Evolutionary conservation across 2,329 filamentous ascomycete genomes (phyloP).

Genomic region (Dactylellina haptotyla): DNA sequence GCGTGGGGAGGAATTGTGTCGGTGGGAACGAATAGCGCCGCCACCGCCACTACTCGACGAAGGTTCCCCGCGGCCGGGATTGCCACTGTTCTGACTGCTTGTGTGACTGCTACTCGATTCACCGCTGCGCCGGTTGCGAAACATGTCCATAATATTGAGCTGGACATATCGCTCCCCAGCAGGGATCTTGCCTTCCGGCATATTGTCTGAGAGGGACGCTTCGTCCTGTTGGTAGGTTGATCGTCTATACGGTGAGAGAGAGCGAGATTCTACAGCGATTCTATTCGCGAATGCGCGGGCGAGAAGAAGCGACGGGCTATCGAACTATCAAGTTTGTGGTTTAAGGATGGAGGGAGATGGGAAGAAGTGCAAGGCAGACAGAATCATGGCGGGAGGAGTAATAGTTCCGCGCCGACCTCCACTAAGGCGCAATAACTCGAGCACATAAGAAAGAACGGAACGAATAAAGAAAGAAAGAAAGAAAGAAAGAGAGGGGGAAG

Average conservation of each 20-base stretch:
- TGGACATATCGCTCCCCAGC: slow-evolving; percentile 49
- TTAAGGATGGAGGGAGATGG: not conserved
- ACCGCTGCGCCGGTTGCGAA: slow-evolving; percentile 44
- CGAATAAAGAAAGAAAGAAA: not conserved
- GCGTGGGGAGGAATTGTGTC: slow-evolving; percentile 8
- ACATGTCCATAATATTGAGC: slow-evolving; percentile 52
- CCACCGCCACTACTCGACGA: slow-evolving; percentile 28
- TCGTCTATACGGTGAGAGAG: no score
- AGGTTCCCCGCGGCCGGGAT: slow-evolving; percentile 19
- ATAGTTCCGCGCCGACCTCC: not conserved
- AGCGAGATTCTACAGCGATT: no score
- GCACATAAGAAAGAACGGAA: not conserved
- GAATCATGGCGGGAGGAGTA: slow-evolving; percentile 19
- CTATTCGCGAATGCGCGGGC: not conserved
- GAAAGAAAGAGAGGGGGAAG: no score
- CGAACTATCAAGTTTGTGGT: slow-evolving; percentile 1
- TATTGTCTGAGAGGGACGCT: not conserved
- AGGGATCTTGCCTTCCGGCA: slow-evolving; percentile 38
- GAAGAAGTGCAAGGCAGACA: slow-evolving; percentile 43
- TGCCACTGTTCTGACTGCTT: slow-evolving; percentile 38
- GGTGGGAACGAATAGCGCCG: slow-evolving; percentile 24
- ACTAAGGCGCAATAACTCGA: not conserved
- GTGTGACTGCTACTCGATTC: not conserved
- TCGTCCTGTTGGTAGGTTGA: no score
- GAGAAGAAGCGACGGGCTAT: not conserved